Conservation (phyloP, 164 flowering plant species). For the Vitis vinifera region DNA sequence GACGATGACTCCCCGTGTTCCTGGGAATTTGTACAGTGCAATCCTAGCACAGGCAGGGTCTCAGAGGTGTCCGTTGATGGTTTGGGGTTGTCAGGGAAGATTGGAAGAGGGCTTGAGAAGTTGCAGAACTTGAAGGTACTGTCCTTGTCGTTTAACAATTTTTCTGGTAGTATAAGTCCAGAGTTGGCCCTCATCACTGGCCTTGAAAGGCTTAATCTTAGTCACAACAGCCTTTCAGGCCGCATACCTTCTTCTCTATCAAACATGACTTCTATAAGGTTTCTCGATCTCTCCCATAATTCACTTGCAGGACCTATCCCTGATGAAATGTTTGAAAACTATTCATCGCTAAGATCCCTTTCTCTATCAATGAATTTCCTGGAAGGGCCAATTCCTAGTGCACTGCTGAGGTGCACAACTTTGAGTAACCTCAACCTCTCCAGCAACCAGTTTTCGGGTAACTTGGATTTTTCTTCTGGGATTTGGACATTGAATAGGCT, state of each 20-base stretch:
- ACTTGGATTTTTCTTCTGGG: slow-evolving; percentile 45
- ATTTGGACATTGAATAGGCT: slow-evolving; percentile 57
- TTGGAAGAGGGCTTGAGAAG: slow-evolving; percentile 67
- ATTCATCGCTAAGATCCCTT: slow-evolving; percentile 43
- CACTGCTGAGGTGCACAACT: slow-evolving; percentile 35
- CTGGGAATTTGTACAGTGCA: slow-evolving; percentile 63
- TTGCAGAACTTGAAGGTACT: slow-evolving; percentile 45
- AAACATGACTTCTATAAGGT: slow-evolving; percentile 32
- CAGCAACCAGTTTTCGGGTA: slow-evolving; percentile 61
- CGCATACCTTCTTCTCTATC: slow-evolving; percentile 32
- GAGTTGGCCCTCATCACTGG: slow-evolving; percentile 23
- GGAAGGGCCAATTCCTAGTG: slow-evolving; percentile 64
- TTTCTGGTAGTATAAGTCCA: slow-evolving; percentile 53
- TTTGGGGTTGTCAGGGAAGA: slow-evolving; percentile 63
- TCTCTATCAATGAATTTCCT: slow-evolving; percentile 57
- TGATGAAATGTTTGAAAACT: slow-evolving; percentile 46
- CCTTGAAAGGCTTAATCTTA: slow-evolving; percentile 57
- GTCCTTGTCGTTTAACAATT: slow-evolving; percentile 60
- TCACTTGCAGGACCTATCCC: slow-evolving; percentile 63
- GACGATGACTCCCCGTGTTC: slow-evolving; percentile 83
- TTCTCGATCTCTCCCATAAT: slow-evolving; percentile 67
- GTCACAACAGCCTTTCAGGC: slow-evolving; percentile 63
- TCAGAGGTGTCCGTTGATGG: slow-evolving; percentile 50
- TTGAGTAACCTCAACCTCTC: slow-evolving; percentile 66
- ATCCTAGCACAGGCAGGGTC: slow-evolving; percentile 54